Conservation (phyloP, 2,329 filamentous ascomycete genomes). For the Aspergillus brasiliensis region DNA sequence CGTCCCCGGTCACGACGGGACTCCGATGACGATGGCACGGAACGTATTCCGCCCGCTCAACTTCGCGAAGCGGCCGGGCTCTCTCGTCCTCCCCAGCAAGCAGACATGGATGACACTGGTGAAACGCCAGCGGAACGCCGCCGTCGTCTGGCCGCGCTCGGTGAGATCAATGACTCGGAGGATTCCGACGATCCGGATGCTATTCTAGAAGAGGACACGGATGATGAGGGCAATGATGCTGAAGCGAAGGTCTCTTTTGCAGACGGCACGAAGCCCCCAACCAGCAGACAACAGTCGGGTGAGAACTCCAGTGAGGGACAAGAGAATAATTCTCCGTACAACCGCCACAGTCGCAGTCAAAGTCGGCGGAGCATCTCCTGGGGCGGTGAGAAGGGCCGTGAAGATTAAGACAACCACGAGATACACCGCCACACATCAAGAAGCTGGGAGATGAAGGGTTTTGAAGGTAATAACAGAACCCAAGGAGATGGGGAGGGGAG, state of each 20-base stretch:
- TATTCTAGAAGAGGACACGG: constrained; percentile 24
- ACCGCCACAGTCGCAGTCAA: constrained; percentile 3
- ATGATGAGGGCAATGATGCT: constrained; percentile 28
- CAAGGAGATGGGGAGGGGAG: background rate
- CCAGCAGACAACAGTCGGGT: constrained; percentile 11
- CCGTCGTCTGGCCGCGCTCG: constrained; percentile 49
- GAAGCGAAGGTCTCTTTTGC: constrained; percentile 37
- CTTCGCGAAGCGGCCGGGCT: constrained; percentile 37
- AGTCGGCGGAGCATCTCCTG: constrained; percentile 7
- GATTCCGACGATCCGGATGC: constrained; percentile 29
- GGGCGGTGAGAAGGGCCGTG: constrained; percentile 9
- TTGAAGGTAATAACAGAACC: background rate
- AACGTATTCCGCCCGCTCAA: constrained; percentile 43
- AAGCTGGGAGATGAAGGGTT: background rate
- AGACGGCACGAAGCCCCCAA: constrained; percentile 33
- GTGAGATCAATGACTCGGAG: constrained; percentile 34
- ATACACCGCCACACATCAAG: too few species aligned
- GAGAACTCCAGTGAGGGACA: background rate
- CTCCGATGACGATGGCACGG: constrained; percentile 48
- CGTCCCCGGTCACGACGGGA: constrained; percentile 33
- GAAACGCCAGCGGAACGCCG: constrained; percentile 51
- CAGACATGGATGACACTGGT: constrained; percentile 38
- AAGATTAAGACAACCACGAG: background rate
- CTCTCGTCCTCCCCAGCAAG: constrained; percentile 24
- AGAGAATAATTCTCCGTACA: constrained; percentile 1